Conservation (phyloP, 805 yeast species). For the Clavispora phyllophila region DNA sequence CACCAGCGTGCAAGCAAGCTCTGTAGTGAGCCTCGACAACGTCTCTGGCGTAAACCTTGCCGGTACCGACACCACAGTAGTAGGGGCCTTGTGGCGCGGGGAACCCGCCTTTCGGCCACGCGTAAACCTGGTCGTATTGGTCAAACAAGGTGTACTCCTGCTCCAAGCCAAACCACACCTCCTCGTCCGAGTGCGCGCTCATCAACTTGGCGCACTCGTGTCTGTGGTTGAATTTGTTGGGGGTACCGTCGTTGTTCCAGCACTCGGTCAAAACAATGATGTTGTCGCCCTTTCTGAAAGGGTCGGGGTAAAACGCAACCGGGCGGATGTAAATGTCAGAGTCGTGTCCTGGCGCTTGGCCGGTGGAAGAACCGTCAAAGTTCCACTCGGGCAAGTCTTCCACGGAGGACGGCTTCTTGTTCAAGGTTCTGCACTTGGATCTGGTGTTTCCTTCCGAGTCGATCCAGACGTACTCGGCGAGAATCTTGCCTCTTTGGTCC, state of each 20-base stretch:
- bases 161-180: constrained; percentile 97
- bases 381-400: constrained; percentile 98
- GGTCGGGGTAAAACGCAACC: constrained; percentile 92
- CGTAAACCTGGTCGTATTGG: constrained; percentile 82
- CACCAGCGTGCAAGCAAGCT: constrained; percentile 92
- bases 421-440: constrained; percentile 89
- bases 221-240: constrained; percentile 98
- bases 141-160: constrained; percentile 98
- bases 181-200: constrained; percentile 81
- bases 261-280: constrained; percentile 92
- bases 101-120: constrained; percentile 99
- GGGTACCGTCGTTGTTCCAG: constrained; percentile 98
- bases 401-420: constrained; percentile 59
- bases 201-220: constrained; percentile 93
- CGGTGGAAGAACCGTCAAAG: constrained; percentile 98
- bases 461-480: constrained; percentile 98
- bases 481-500: constrained; percentile 77
- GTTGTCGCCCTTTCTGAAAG: constrained; percentile 97
- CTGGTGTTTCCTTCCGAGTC: constrained; percentile 88
- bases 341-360: constrained; percentile 97
- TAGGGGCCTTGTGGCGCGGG: constrained; percentile 99
- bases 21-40: constrained; percentile 98
- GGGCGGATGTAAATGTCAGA: constrained; percentile 95
- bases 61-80: constrained; percentile 99
- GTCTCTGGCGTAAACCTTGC: constrained; percentile 96